These are phyloP conservation scores for Chaetomiaceae sp. DNA, from an alignment of 2,329 filamentous ascomycete species.

Conservation along the genomic window DNA sequence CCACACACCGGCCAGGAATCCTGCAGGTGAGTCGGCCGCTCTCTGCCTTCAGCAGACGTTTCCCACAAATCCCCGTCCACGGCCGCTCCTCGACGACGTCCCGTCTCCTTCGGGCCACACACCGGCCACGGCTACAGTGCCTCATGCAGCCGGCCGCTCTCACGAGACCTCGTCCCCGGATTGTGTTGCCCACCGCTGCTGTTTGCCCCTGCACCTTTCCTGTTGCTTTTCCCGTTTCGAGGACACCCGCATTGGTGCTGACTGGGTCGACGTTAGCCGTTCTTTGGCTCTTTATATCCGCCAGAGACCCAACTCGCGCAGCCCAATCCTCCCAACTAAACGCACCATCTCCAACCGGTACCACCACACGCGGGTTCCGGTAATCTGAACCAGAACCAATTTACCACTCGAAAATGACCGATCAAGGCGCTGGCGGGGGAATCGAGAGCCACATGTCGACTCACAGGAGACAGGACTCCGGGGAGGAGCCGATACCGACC, in stretches of 20 bases:
- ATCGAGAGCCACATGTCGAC: slow-evolving; percentile 38
- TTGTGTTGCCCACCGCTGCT: slow-evolving; percentile 22
- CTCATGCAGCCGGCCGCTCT: slow-evolving; percentile 26
- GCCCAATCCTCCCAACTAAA: neutral
- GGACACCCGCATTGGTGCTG: slow-evolving; percentile 15
- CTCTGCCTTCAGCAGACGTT: slow-evolving; percentile 1
- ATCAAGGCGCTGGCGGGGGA: slow-evolving; percentile 44
- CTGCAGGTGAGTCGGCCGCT: slow-evolving; percentile 19
- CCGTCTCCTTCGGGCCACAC: slow-evolving; percentile 10
- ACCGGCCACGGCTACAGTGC: slow-evolving; percentile 21
- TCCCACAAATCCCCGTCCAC: slow-evolving; percentile 5
- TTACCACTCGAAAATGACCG: slow-evolving; percentile 36
- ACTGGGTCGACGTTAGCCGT: slow-evolving; percentile 4
- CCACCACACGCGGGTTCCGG: neutral
- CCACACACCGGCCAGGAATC: slow-evolving; percentile 2
- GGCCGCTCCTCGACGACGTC: slow-evolving; percentile 1
- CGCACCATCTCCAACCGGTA: neutral
- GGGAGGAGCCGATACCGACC: slow-evolving; percentile 39
- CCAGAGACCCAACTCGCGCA: neutral
- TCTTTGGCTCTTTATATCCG: slow-evolving; percentile 9
- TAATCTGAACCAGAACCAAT: neutral
- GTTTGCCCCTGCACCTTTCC: slow-evolving; percentile 21
- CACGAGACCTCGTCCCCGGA: slow-evolving; percentile 25
- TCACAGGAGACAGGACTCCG: slow-evolving; percentile 40
- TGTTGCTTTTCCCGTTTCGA: slow-evolving; percentile 8